These are phyloP conservation scores for Termitomyces sp. DNA, from an alignment of 768 basidiomycete genomes.

Conservation along the genomic window DNA sequence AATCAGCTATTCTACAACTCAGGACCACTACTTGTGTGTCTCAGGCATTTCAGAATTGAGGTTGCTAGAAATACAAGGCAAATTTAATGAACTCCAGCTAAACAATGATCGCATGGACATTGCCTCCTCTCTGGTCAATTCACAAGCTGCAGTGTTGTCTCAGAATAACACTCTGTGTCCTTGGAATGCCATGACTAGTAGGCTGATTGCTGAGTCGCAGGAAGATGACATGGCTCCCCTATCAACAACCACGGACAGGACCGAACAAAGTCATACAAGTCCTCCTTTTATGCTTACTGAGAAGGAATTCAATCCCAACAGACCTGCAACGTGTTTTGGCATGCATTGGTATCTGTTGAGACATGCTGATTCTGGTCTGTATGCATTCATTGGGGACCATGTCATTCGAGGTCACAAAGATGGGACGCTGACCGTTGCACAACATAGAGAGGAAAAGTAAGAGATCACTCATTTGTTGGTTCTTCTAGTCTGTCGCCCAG, in stretches of 20 bases:
- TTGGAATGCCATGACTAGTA: not conserved
- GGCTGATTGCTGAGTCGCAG: not conserved
- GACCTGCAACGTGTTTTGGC: not conserved
- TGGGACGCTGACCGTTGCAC: not conserved
- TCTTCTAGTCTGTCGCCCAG: not conserved
- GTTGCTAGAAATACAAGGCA: not conserved
- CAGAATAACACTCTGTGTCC: not conserved
- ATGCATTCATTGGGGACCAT: not conserved
- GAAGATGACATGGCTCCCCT: not conserved
- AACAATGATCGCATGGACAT: not conserved
- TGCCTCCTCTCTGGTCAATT: not conserved
- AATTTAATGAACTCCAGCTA: not conserved
- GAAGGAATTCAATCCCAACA: not conserved
- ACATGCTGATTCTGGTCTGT: not conserved
- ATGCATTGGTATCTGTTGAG: not conserved
- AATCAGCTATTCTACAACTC: not conserved
- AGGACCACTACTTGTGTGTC: not conserved
- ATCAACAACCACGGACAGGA: not conserved
- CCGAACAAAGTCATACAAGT: not conserved
- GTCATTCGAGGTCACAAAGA: not conserved
- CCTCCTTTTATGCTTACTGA: not conserved
- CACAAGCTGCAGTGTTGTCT: not conserved
- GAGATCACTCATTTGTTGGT: not conserved
- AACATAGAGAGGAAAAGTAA: not conserved
- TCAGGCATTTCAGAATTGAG: not conserved